phyloP scores from a whole-genome alignment of 2,329 filamentous ascomycete species.

The Pleoardoris graminearum region DNA sequence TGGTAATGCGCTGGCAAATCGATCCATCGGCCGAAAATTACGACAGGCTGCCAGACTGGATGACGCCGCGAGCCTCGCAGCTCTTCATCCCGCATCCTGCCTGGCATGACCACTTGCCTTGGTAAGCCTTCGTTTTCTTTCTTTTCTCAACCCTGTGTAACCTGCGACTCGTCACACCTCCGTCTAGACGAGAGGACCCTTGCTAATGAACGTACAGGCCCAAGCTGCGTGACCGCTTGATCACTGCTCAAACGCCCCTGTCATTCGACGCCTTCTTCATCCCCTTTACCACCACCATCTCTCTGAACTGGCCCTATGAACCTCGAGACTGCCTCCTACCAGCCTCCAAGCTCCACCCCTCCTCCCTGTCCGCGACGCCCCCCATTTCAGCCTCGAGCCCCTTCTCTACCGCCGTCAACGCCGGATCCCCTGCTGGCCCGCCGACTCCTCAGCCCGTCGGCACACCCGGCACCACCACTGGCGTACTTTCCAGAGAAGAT shows the following conservation, averaged over 20 bases:
- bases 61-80: conserved; percentile 68
- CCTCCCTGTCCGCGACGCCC: conserved; percentile 25
- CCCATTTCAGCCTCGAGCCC: conserved; percentile 31
- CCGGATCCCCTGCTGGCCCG: conserved; percentile 30
- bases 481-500: conserved; percentile 29
- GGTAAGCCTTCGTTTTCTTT: conserved; percentile 46
- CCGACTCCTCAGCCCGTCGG: conserved; percentile 26
- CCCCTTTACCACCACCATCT: conserved; percentile 75
- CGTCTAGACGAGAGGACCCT: no score
- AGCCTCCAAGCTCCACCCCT: conserved; percentile 36
- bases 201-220: conserved; percentile 54
- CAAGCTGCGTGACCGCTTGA: conserved; percentile 69
- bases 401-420: conserved; percentile 36
- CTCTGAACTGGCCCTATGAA: conserved; percentile 84
- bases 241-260: conserved; percentile 59
- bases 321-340: conserved; percentile 68
- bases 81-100: conserved; percentile 69
- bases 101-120: conserved; percentile 84
- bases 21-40: conserved; percentile 78
- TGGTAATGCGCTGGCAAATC: conserved; percentile 81
- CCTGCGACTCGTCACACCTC: neutral
- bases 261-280: conserved; percentile 82
- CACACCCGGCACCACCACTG: conserved; percentile 20
- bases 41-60: conserved; percentile 74
- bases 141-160: neutral